Evolutionary conservation across 192 early-diverging fungal genomes (phyloP), one percentile per base, ranked within the genome.

Genomic region (Oehlia diaphana): DNA sequence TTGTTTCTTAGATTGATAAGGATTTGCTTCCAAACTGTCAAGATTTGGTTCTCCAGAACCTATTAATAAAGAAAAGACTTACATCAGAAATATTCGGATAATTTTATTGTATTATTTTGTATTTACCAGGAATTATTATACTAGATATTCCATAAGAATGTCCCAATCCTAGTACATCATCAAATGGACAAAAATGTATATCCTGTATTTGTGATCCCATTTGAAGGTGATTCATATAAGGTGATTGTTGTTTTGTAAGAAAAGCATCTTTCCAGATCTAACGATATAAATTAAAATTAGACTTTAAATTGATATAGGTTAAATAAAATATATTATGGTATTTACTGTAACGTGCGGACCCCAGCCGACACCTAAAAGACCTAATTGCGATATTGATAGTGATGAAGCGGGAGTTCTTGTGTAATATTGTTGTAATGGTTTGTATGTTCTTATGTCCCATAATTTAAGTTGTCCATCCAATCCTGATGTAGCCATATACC

Each of bases 31-130:
- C 44, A 95, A 81, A 4, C 93, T 92, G 86, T 99, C 97, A 87
- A 94, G 96, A 92, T 99, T 99, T 81, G 97, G 94, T 82, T 99
- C 97, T 72, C 97, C 97, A n/a, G 96, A 86, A 14, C 95, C 91
- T 87, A 35, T 61, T 12, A 76, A 16, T 37, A 19, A 26, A 16
- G 76, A 53, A 21, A 9, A 5, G 9, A 0, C n/a, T 69, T 39
- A 13, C 21, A 19, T 21, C 2, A 70, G 8, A 70, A 44, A 21
- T 39, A 70, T 21, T 19, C 4, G 44, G 33, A 42, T 21, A n/a
- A 21, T 39, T 21, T 39, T 37, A 9, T 44, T 37, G 2, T 7
- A n/a, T 21, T 44, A 53, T 72, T 21, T 68, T 31, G 14, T 69
- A 39, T 23, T 35, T 85, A 90, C 91, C 95, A 0, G 97, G 97